These are phyloP conservation scores for Fusarium sp. DNA, from an alignment of 2,329 filamentous ascomycete genomes.

Conservation along the genomic window DNA sequence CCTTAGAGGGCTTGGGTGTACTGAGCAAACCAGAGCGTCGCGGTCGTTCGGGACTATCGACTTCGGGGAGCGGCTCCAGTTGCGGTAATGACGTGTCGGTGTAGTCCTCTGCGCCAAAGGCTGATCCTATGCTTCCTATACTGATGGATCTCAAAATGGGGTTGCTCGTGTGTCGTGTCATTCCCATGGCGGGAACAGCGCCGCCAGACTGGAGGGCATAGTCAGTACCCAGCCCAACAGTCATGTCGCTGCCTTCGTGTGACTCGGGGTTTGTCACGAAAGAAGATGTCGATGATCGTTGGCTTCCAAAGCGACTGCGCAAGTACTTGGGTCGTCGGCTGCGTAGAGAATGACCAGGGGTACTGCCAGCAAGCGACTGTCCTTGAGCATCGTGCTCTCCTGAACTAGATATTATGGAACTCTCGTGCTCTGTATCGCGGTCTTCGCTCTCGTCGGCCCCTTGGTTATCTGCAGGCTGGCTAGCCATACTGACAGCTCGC, in stretches of 20 bases:
- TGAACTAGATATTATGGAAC: constrained; percentile 44
- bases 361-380: constrained; percentile 54
- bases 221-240: constrained; percentile 74
- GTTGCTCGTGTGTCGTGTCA: constrained; percentile 62
- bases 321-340: constrained; percentile 66
- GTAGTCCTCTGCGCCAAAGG: constrained; percentile 67
- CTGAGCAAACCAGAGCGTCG: constrained; percentile 62
- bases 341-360: constrained; percentile 59
- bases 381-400: constrained; percentile 46
- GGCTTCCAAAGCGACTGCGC: constrained; percentile 66
- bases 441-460: constrained; percentile 39
- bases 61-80: constrained; percentile 62
- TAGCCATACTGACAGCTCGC: constrained; percentile 60
- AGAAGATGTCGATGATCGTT: constrained; percentile 70
- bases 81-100: constrained; percentile 58
- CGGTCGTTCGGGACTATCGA: constrained; percentile 54
- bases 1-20: constrained; percentile 74
- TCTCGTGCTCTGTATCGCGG: constrained; percentile 43
- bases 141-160: constrained; percentile 81
- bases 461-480: constrained; percentile 39
- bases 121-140: constrained; percentile 87
- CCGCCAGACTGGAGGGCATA: constrained; percentile 87
- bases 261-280: constrained; percentile 64
- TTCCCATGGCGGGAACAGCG: constrained; percentile 68
- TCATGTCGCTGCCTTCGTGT: constrained; percentile 76